A percentile compares a stretch with the other conserved stretches of the same genome.
Conservation (phyloP, 2,329 filamentous ascomycete species). For the Botrytis squamosa region DNA sequence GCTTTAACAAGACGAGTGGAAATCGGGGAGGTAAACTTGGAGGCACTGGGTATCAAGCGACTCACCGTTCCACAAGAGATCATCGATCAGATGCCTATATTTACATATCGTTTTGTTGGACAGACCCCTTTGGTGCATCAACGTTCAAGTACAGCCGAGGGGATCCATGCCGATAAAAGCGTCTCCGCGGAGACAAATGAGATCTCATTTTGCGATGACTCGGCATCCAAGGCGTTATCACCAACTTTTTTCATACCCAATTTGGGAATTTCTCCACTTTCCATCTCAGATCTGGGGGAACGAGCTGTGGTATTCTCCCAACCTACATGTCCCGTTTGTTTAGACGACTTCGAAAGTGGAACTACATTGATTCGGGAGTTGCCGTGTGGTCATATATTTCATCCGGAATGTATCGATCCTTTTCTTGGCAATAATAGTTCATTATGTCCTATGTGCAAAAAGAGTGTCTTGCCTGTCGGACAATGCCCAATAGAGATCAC, state of each 20-base stretch:
- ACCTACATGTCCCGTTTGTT: conserved; percentile 84
- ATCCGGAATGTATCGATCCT: conserved; percentile 85
- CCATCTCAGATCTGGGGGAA: conserved; percentile 17
- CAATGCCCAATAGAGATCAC: conserved; percentile 68
- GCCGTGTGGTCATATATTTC: conserved; percentile 89
- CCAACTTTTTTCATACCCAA: not conserved
- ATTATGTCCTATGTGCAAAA: conserved; percentile 88
- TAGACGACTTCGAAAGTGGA: conserved; percentile 72
- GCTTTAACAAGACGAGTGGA: conserved; percentile 68
- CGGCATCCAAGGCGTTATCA: not conserved
- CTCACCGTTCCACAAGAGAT: conserved; percentile 72
- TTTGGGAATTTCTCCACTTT: not conserved
- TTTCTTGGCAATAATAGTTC: conserved; percentile 78
- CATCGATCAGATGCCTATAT: conserved; percentile 73
- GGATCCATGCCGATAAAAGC: not conserved
- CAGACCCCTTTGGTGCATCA: conserved; percentile 42
- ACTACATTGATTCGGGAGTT: conserved; percentile 77
- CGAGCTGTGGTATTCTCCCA: conserved; percentile 60
- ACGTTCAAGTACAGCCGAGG: not conserved
- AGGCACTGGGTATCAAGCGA: conserved; percentile 80
- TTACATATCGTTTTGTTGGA: conserved; percentile 62
- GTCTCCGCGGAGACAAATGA: not conserved
- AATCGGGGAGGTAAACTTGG: conserved; percentile 79
- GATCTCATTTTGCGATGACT: not conserved
- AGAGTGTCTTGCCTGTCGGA: conserved; percentile 69